phyloP scores from a whole-genome alignment of 176 grass and related monocot species.

The Hyparrhenia diplandra region DNA sequence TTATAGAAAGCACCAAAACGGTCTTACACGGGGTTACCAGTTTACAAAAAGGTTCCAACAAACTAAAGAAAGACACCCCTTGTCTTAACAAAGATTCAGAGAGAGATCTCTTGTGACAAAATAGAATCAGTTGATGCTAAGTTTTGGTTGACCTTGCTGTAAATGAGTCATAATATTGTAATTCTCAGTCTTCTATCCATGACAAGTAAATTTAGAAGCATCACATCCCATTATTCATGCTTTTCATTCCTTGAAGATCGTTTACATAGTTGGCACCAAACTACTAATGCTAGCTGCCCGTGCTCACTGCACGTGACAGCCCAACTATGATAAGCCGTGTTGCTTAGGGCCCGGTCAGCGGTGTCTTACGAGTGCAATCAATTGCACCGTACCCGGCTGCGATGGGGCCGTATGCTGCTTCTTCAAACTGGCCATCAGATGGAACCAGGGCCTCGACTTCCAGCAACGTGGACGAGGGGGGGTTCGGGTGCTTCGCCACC shows the following conservation, averaged over 20 bases:
- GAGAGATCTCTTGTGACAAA: no score
- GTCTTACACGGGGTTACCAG: no score
- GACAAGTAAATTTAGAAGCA: not conserved
- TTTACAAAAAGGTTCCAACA: no score
- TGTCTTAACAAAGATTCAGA: no score
- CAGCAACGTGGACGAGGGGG: not conserved
- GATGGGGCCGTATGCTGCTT: not conserved
- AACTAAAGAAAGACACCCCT: no score
- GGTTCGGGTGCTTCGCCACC: not conserved
- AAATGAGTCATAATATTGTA: no score
- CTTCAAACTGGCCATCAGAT: not conserved
- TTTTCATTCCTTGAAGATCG: not conserved
- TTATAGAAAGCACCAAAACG: no score
- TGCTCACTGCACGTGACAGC: not conserved
- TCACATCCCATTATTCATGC: not conserved
- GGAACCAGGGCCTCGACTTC: not conserved
- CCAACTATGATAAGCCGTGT: not conserved
- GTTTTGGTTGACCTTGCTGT: no score
- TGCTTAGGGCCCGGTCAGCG: not conserved
- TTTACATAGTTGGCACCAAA: not conserved
- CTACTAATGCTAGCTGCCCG: not conserved
- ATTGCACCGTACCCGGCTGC: not conserved
- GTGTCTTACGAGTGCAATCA: not conserved
- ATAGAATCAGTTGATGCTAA: no score
- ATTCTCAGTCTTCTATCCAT: not conserved